These are phyloP conservation scores for Panus rudis DNA, from an alignment of 768 basidiomycete genomes.

Conservation along the genomic window DNA sequence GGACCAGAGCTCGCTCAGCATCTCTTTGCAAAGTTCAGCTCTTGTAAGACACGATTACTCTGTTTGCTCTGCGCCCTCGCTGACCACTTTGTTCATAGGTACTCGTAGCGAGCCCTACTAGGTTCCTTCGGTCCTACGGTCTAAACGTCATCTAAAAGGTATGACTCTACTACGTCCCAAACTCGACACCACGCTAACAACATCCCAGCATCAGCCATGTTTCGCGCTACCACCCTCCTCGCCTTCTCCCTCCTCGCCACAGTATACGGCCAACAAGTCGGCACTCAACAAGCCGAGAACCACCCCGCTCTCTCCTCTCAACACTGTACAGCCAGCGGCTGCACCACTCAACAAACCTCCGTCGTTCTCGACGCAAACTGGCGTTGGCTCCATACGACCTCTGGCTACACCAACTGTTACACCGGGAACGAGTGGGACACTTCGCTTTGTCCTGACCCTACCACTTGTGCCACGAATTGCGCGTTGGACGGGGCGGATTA, in stretches of 20 bases:
- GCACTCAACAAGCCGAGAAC: conserved; percentile 39
- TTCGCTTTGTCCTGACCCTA: conserved; percentile 41
- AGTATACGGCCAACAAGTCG: conserved; percentile 45
- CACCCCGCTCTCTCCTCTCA: conserved; percentile 42
- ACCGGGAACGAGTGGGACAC: conserved; percentile 51
- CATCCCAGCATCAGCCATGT: no score
- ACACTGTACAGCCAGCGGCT: conserved; percentile 40
- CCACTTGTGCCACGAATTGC: conserved; percentile 36
- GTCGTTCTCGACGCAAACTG: conserved; percentile 51
- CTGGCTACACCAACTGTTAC: conserved; percentile 38
- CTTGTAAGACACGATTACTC: no score
- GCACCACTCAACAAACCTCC: conserved; percentile 25
- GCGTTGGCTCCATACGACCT: conserved; percentile 36
- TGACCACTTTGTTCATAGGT: no score
- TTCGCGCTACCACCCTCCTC: conserved; percentile 22
- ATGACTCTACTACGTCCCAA: no score
- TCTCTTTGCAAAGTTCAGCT: no score
- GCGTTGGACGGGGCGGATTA: conserved; percentile 31
- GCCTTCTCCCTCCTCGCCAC: conserved; percentile 28
- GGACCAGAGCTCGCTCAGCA: no score
- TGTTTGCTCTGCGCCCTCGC: no score
- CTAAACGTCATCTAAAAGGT: no score
- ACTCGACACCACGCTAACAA: no score
- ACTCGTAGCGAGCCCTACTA: no score
- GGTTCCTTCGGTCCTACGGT: no score